phyloP scores from a whole-genome alignment of 2,329 filamentous ascomycete species.

The Aspergillus tubingensis region DNA sequence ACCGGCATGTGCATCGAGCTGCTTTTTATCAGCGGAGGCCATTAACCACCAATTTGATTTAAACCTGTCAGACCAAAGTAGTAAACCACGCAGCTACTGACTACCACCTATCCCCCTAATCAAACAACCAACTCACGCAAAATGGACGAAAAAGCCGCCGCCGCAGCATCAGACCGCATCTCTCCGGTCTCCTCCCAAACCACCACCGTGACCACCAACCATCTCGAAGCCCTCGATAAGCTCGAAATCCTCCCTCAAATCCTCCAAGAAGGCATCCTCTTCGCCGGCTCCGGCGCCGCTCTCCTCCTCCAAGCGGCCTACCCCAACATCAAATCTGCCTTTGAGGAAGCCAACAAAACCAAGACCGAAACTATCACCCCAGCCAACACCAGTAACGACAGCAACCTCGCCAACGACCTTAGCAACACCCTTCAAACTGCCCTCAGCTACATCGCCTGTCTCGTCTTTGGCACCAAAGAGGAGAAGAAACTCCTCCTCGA shows the following conservation, averaged over 20 bases:
- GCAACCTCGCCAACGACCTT: conserved; percentile 32
- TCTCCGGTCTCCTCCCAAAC: conserved; percentile 18
- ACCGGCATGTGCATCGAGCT: not conserved
- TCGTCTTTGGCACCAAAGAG: conserved; percentile 34
- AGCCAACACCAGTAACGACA: conserved; percentile 12
- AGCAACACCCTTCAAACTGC: conserved; percentile 32
- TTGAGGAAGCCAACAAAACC: conserved; percentile 19
- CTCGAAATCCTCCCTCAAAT: conserved; percentile 40
- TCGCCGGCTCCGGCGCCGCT: conserved; percentile 37
- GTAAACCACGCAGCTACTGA: not conserved
- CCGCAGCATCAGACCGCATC: conserved; percentile 9
- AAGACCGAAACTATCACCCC: conserved; percentile 20
- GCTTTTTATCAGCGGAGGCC: not conserved
- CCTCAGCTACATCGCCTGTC: conserved; percentile 37
- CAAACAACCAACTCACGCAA: not conserved
- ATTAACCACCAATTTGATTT: not conserved
- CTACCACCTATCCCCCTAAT: not conserved
- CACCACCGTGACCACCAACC: conserved; percentile 20
- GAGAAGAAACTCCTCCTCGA: conserved; percentile 34
- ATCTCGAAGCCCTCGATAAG: conserved; percentile 33
- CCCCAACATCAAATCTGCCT: conserved; percentile 20
- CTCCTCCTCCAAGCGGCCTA: conserved; percentile 38
- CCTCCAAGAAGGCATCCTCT: conserved; percentile 38
- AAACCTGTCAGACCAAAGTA: not conserved
- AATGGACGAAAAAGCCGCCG: conserved; percentile 13